Base-by-base conservation (phyloP, 2,329 filamentous ascomycete species). In the Aureobasidium leucospermi region DNA sequence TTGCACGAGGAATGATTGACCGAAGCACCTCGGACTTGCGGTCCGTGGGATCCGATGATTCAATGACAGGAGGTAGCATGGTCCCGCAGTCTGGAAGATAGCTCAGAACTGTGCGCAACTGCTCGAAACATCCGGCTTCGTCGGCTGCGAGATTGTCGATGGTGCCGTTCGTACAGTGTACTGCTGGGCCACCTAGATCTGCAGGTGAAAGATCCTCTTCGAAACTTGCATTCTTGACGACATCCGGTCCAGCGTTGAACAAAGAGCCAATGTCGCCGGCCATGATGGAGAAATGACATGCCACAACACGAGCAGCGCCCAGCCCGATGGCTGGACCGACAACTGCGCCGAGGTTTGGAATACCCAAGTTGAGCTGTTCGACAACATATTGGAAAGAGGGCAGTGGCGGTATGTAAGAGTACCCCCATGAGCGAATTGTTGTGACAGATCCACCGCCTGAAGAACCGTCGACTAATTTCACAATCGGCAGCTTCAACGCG, bases 251-350 rank as follows among this genome's bases (percentile, higher is more conserved):
- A 6, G 84, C 84, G 66, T 86, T 86, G 67, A 87, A 85, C 28
- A 86, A 66, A 1, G 77, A 76, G 0, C 84, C 84, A 1, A 87
- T 75, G 67, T 86, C 82, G 4, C 74, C 82, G 3, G 84, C 83
- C 84, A 86, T 86, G 36, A 86, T 84, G 1, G 79, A 83, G 66
- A 86, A 87, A 66, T 86, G 84, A 47, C 82, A 85, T 1, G 78
- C 76, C 1, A 84, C 81, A 0, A 85, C 82, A 42, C 84, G 73
- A 1, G 84, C 83, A 3, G 84, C 83, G 7, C 84, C 84, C 2
- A 86, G 72, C 0, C 84, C 84, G 62, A 86, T 85, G 0, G 84
- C 84, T 5, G 84, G 84, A 0, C 84, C 84, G 10, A 86, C 65
- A 0, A 85, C 81, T 1, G 84, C 84, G 1, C 83, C 84, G 1